Evolutionary conservation across 2,329 filamentous ascomycete species (phyloP).

Genomic region (Aspergillus fumigatus): DNA sequence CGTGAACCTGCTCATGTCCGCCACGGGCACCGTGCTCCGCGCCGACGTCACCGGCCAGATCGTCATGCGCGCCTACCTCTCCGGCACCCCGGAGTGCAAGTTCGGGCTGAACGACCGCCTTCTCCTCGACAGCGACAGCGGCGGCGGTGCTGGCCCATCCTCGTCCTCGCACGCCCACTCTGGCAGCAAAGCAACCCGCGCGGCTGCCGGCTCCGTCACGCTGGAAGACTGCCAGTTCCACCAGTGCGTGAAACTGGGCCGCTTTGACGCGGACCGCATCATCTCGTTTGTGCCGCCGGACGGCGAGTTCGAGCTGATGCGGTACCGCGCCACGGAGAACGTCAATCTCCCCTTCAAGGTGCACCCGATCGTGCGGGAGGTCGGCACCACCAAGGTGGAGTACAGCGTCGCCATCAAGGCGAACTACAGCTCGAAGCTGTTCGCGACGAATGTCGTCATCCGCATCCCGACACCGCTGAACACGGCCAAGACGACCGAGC

Average conservation of each 20-base stretch:
- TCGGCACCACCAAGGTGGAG: slow-evolving; percentile 95
- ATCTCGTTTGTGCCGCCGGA: slow-evolving; percentile 97
- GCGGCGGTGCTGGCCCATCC: slow-evolving; percentile 62
- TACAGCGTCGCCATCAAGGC: slow-evolving; percentile 97
- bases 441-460: slow-evolving; percentile 92
- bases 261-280: slow-evolving; percentile 93
- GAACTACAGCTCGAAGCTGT: slow-evolving; percentile 93
- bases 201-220: slow-evolving; percentile 90
- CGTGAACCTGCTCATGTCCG: slow-evolving; percentile 98
- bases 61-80: slow-evolving; percentile 95
- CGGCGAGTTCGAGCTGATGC: slow-evolving; percentile 98
- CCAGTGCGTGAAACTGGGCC: slow-evolving; percentile 95
- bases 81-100: slow-evolving; percentile 96
- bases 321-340: slow-evolving; percentile 96
- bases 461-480: slow-evolving; percentile 95
- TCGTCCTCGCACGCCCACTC: slow-evolving; percentile 52
- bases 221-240: slow-evolving; percentile 98
- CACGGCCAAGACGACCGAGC: slow-evolving; percentile 87
- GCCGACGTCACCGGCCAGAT: slow-evolving; percentile 97
- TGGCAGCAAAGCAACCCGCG: slow-evolving; percentile 79
- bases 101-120: slow-evolving; percentile 96
- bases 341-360: slow-evolving; percentile 99
- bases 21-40: slow-evolving; percentile 86
- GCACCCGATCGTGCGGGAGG: slow-evolving; percentile 95
- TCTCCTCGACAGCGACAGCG: slow-evolving; percentile 70